phyloP scores from a whole-genome alignment of 163 green algal genomes.

The Chlorella variabilis region DNA sequence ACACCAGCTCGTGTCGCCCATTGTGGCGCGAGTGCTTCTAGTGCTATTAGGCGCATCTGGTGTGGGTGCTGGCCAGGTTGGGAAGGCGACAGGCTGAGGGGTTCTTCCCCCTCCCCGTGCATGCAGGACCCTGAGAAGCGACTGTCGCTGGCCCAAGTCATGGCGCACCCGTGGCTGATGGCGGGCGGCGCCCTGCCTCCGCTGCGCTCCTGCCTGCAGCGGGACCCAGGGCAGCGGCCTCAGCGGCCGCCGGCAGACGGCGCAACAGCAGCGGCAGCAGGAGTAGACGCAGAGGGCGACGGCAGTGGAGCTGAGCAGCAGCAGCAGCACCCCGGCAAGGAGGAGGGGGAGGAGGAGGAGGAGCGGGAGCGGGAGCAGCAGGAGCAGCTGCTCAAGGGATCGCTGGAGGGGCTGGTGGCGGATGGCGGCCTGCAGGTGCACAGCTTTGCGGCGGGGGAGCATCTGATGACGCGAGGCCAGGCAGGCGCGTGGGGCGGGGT shows the following conservation, averaged over 20 bases:
- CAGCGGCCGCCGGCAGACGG: not conserved
- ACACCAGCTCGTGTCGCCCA: too few relatives aligned
- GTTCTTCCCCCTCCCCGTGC: too few relatives aligned
- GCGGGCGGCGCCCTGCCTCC: conserved; percentile 54
- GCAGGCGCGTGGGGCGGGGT: not conserved
- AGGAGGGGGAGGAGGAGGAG: not conserved
- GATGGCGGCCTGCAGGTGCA: conserved; percentile 55
- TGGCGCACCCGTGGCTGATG: conserved; percentile 78
- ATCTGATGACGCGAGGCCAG: conserved; percentile 75
- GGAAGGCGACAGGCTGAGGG: too few relatives aligned
- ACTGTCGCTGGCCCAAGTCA: conserved; percentile 71
- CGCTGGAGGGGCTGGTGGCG: conserved; percentile 57
- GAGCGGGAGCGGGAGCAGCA: conserved; percentile 12
- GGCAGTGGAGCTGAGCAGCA: not conserved
- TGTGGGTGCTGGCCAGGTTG: too few relatives aligned
- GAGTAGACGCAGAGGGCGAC: conserved; percentile 33
- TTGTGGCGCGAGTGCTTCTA: too few relatives aligned
- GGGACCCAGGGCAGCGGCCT: not conserved
- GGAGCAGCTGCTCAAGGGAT: not conserved
- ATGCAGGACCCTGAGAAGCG: conserved; percentile 73
- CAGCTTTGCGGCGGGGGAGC: conserved; percentile 65
- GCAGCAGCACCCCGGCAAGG: too few relatives aligned
- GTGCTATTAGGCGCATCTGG: too few relatives aligned
- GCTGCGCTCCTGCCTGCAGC: not conserved
- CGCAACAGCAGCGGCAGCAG: conserved; percentile 16